Evolutionary conservation across 805 yeast genomes (phyloP), one percentile per base, ranked within the genome.

Genomic region (Sugiyamaella smithiae): DNA sequence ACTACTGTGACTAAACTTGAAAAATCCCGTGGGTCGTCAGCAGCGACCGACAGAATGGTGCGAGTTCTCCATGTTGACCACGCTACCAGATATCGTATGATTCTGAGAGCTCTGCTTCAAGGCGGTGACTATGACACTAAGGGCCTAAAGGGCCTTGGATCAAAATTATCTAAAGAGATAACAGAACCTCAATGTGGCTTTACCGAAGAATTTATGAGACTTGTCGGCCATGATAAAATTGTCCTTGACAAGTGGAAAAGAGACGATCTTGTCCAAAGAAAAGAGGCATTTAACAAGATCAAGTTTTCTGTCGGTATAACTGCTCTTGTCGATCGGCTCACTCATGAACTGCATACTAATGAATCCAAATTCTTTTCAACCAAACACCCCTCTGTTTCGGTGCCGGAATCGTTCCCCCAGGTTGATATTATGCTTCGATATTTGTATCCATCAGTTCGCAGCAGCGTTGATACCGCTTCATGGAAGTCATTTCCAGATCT

Each of bases 51-150:
- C 41, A 29, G 51, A 8, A 16, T 12, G 17, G 14, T 52, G 17
- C 43, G 48, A 5, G 19, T 52, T 8, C 23, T 49, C 14, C 33
- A 49, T 24, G 45, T 49, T 12, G 32, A 20, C 8, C 5, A 12
- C 20, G 3, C 19, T 17, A 9, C 9, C 33, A 11, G 48, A 43
- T 20, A 16, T 35, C 12, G 20, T 12, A 35, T 35, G 37, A 55
- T 61, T 11, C 22, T 64, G 31, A 38, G 56, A 37, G 63, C 62
- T 0, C 37, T 60, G 23, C 50, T 64, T 6, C 55, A 51, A n/a
- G 67, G 67, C 6, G 63, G 65, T 16, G 67, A 64, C 36, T 64
- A 61, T 49, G 53, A 49, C 22, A 29, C 45, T 9, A 17, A 31
- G 12, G 66, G 66, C 14, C 48, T 58, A 6, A 31, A 24, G 6